Percentiles rank a stretch among this genome's conserved stretches.
phyloP scores from a whole-genome alignment of 148 eudicot species.

The Bassia scoparia region DNA sequence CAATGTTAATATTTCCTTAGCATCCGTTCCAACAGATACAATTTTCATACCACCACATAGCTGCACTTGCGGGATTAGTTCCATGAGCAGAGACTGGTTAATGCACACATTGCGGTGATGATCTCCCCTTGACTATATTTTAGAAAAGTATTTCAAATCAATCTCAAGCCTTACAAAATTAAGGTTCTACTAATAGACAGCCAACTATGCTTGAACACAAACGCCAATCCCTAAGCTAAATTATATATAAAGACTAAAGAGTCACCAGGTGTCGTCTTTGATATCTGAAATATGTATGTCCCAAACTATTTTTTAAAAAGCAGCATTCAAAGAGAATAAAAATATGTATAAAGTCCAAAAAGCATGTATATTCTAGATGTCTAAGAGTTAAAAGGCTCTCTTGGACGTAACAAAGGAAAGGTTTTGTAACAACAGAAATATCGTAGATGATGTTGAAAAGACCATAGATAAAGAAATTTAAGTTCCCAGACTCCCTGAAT shows the following conservation, averaged over 20 bases:
- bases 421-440: background rate
- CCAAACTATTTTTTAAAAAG: background rate
- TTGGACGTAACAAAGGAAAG: background rate
- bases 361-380: background rate
- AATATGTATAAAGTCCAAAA: background rate
- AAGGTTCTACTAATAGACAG: background rate
- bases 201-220: background rate
- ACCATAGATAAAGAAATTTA: background rate
- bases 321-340: background rate
- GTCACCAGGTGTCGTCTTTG: background rate
- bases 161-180: background rate
- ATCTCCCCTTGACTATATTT: slow-evolving; percentile 85
- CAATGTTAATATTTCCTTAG: slow-evolving; percentile 90
- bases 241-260: background rate
- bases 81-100: slow-evolving; percentile 97
- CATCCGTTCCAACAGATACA: slow-evolving; percentile 89
- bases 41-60: slow-evolving; percentile 99
- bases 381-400: background rate
- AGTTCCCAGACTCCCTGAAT: background rate
- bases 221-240: background rate
- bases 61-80: slow-evolving; percentile 99
- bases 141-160: background rate
- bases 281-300: background rate
- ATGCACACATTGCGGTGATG: slow-evolving; percentile 96
- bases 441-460: background rate